phyloP scores from a whole-genome alignment of 441 rosid species.

The Daphne laureola region DNA sequence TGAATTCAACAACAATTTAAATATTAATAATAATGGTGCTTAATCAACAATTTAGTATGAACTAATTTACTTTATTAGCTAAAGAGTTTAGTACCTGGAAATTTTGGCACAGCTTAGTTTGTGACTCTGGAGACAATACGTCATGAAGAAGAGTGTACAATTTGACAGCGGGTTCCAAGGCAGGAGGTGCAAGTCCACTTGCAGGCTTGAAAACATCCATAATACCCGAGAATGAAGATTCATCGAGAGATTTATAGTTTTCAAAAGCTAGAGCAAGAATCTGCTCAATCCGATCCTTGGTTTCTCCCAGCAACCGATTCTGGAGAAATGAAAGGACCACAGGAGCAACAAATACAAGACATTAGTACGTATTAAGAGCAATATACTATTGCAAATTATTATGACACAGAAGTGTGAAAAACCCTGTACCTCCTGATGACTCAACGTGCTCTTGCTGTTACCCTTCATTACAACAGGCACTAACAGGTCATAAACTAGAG shows the following conservation, averaged over 20 bases:
- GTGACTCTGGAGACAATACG: conserved; percentile 88
- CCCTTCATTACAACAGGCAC: conserved; percentile 88
- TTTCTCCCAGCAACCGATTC: conserved; percentile 92
- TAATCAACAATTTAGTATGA: too few species aligned
- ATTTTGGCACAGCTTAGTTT: conserved; percentile 76
- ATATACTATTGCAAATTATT: not conserved
- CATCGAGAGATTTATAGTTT: conserved; percentile 95
- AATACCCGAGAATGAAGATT: conserved; percentile 71
- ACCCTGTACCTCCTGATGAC: conserved; percentile 87
- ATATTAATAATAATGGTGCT: too few species aligned
- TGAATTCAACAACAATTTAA: too few species aligned
- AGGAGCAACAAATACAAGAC: not conserved
- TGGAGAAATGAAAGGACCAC: conserved; percentile 24
- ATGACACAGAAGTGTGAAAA: not conserved
- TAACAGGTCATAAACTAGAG: conserved; percentile 74
- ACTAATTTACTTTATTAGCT: too few species aligned
- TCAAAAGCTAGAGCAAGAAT: conserved; percentile 75
- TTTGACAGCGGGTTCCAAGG: conserved; percentile 85
- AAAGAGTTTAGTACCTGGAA: conserved; percentile 54
- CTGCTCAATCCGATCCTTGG: conserved; percentile 93
- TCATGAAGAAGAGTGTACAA: conserved; percentile 87
- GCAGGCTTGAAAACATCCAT: conserved; percentile 71
- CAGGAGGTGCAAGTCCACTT: conserved; percentile 82
- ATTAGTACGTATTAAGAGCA: not conserved
- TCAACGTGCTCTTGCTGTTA: conserved; percentile 63